Conservation (phyloP, 2,329 filamentous ascomycete genomes). For the Fusarium anguioides region DNA sequence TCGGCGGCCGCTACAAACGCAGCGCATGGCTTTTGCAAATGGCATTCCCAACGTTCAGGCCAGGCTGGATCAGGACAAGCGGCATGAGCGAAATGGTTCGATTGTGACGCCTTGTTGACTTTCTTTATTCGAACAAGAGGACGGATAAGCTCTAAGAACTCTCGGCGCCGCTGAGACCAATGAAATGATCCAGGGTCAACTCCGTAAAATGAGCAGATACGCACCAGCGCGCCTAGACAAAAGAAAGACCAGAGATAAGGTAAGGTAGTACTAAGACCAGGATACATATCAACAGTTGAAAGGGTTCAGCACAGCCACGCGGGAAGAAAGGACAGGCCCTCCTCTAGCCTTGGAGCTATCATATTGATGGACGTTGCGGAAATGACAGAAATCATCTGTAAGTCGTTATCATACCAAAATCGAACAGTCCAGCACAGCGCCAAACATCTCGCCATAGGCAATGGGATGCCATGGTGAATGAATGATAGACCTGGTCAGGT, state of each 20-base stretch:
- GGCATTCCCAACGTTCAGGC: constrained; percentile 34
- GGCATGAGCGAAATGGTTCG: constrained; percentile 38
- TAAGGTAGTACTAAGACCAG: constrained; percentile 17
- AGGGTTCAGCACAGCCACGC: constrained; percentile 37
- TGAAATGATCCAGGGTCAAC: constrained; percentile 15
- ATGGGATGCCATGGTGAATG: constrained; percentile 31
- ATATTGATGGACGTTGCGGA: constrained; percentile 1
- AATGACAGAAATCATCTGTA: constrained; percentile 6
- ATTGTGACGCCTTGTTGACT: constrained; percentile 36
- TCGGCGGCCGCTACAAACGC: constrained; percentile 38
- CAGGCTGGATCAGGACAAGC: constrained; percentile 40
- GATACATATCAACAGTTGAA: constrained; percentile 13
- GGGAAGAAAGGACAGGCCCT: constrained; percentile 19
- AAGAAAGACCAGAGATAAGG: background rate
- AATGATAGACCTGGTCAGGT: constrained; percentile 39
- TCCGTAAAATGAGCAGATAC: constrained; percentile 9
- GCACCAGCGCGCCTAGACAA: background rate
- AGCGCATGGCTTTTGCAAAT: constrained; percentile 34
- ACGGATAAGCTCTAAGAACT: constrained; percentile 12
- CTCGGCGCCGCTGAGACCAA: constrained; percentile 16
- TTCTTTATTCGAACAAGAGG: constrained; percentile 19
- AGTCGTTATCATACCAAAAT: background rate
- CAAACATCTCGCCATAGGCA: constrained; percentile 32
- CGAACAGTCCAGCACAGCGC: background rate
- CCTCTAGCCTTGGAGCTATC: constrained; percentile 24